A percentile compares a stretch with the other conserved stretches of the same genome.
Evolutionary conservation across 164 flowering plant species (phyloP).

Genomic region (Pachysandra terminalis): DNA sequence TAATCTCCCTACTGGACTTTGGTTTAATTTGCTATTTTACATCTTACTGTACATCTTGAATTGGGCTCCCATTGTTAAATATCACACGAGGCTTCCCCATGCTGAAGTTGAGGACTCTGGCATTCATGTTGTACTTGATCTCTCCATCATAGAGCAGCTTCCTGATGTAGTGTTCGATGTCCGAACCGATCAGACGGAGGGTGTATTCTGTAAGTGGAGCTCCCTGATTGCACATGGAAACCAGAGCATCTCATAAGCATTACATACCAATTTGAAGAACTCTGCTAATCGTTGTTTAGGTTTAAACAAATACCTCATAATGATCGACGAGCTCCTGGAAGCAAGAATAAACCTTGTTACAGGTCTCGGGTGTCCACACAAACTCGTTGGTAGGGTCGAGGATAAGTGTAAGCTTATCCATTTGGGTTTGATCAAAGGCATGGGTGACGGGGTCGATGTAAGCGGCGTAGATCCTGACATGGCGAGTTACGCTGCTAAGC

Average conservation of each 20-base stretch:
- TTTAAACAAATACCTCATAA: conserved; percentile 56
- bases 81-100: conserved; percentile 85
- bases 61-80: conserved; percentile 34
- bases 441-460: conserved; percentile 69
- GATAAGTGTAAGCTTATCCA: conserved; percentile 82
- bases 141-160: conserved; percentile 77
- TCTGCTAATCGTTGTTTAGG: too few species aligned
- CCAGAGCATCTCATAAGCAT: background rate
- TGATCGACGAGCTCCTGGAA: conserved; percentile 93
- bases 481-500: conserved; percentile 57
- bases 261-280: too few species aligned
- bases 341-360: conserved; percentile 62
- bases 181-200: conserved; percentile 64
- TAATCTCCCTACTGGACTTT: too few species aligned
- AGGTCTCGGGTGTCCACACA: conserved; percentile 73
- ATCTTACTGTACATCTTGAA: conserved; percentile 32
- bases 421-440: conserved; percentile 86
- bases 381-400: conserved; percentile 85
- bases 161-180: conserved; percentile 86
- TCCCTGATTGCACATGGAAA: conserved; percentile 43
- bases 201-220: conserved; percentile 85
- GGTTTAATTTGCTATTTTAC: background rate
- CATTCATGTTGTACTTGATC: conserved; percentile 88
- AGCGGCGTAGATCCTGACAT: conserved; percentile 80
- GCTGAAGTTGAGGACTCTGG: conserved; percentile 81